Conservation (phyloP, 2,329 filamentous ascomycete genomes). For the Epichloe hybrida region DNA sequence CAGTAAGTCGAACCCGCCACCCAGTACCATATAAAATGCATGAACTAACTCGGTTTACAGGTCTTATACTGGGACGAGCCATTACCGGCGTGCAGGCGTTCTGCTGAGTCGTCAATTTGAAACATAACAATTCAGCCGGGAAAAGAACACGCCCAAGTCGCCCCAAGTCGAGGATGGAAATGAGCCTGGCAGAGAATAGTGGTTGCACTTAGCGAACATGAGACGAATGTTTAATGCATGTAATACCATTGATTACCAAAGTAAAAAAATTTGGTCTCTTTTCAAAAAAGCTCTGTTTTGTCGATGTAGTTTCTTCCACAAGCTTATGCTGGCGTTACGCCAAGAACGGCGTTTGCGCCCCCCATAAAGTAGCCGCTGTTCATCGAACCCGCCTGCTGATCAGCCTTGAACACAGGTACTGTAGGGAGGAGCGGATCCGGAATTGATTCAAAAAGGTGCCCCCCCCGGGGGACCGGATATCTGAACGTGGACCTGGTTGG, state of each 20-base stretch:
- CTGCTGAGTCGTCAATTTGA: slow-evolving; percentile 29
- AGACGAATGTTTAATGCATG: neutral
- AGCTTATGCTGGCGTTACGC: neutral
- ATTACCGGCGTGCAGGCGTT: slow-evolving; percentile 72
- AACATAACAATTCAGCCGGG: too few relatives aligned
- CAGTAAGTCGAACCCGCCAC: slow-evolving; percentile 41
- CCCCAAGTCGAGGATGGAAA: too few relatives aligned
- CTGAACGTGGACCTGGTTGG: too few relatives aligned
- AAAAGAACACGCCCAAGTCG: too few relatives aligned
- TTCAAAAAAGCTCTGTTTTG: too few relatives aligned
- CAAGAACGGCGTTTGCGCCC: neutral
- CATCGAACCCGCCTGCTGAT: neutral
- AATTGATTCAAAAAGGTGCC: too few relatives aligned
- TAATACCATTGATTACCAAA: neutral
- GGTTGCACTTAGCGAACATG: neutral
- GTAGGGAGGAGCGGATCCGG: too few relatives aligned
- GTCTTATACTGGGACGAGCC: slow-evolving; percentile 53
- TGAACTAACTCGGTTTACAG: slow-evolving; percentile 27
- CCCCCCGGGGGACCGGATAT: too few relatives aligned
- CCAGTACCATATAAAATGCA: neutral
- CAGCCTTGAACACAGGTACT: too few relatives aligned
- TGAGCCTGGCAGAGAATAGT: neutral
- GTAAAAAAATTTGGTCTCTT: too few relatives aligned
- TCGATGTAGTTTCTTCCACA: too few relatives aligned
- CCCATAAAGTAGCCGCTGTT: neutral